Conservation (phyloP, 805 yeast genomes). For the Crinitomyces ghanaensis region DNA sequence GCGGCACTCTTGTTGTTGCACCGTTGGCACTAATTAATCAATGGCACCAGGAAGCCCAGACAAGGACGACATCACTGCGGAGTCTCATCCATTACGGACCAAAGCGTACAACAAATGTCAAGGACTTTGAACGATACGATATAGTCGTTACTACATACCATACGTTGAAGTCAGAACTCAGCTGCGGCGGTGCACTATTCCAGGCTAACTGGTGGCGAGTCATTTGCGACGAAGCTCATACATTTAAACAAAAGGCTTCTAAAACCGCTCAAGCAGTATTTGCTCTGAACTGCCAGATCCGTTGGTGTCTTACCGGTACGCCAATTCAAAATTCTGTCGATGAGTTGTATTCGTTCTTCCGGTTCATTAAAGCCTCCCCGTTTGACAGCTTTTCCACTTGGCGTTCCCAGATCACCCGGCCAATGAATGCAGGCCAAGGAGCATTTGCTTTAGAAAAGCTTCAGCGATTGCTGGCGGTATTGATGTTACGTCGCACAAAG, state of each 20-base stretch:
- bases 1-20: conserved; percentile 29
- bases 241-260: conserved; percentile 41
- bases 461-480: conserved; percentile 19
- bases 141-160: conserved; percentile 29
- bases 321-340: conserved; percentile 48
- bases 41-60: conserved; percentile 30
- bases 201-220: conserved; percentile 37
- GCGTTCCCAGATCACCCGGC: conserved; percentile 20
- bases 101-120: conserved; percentile 12
- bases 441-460: conserved; percentile 17
- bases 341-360: conserved; percentile 41
- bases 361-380: conserved; percentile 28
- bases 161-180: conserved; percentile 21
- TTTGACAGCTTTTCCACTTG: conserved; percentile 16
- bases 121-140: conserved; percentile 20
- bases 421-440: conserved; percentile 17
- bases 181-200: conserved; percentile 18
- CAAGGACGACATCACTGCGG: conserved; percentile 28
- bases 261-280: conserved; percentile 37
- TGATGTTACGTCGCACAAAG: conserved; percentile 40
- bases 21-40: conserved; percentile 34
- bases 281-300: conserved; percentile 30
- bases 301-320: conserved; percentile 58
- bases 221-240: conserved; percentile 58
- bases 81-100: conserved; percentile 26